Conservation (phyloP, 2,329 filamentous ascomycete genomes). For the Pyrenochaeta sp. region DNA sequence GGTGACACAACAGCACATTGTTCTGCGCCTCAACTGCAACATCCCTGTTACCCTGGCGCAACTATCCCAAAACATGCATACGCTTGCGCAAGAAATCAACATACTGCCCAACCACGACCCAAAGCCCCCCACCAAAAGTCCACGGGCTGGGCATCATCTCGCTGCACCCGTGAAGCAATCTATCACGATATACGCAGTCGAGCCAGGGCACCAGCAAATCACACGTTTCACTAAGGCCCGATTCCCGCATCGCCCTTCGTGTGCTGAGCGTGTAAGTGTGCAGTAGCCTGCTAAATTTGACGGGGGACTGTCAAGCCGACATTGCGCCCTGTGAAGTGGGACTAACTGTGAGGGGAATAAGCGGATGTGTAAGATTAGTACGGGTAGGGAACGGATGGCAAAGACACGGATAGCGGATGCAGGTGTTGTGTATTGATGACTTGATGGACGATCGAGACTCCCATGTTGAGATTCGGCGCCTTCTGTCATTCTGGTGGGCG, state of each 20-base stretch:
- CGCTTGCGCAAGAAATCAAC: constrained; percentile 20
- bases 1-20: constrained; percentile 21
- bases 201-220: constrained; percentile 24
- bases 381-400: constrained; percentile 13
- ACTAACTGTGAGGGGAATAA: constrained; percentile 10
- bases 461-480: constrained; percentile 16
- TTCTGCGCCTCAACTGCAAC: constrained; percentile 18
- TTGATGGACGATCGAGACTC: constrained; percentile 37
- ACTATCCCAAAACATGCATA: constrained; percentile 18
- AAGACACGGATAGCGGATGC: constrained; percentile 23
- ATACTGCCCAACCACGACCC: constrained; percentile 23
- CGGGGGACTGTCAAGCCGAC: constrained; percentile 20
- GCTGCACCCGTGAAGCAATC: constrained; percentile 14
- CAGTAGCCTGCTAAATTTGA: constrained; percentile 29
- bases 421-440: constrained; percentile 30
- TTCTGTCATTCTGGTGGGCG: constrained; percentile 5
- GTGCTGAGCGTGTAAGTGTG: constrained; percentile 29
- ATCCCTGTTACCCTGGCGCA: constrained; percentile 21
- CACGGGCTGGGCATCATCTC: constrained; percentile 16
- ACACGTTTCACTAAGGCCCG: constrained; percentile 24
- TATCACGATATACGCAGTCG: constrained; percentile 19
- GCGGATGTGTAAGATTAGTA: constrained; percentile 15
- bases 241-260: constrained; percentile 25
- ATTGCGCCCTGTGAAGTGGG: constrained; percentile 10
- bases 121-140: constrained; percentile 12